These are phyloP conservation scores for Batkoa obscura DNA, from an alignment of 371 early-diverging fungal species.

Conservation along the genomic window DNA sequence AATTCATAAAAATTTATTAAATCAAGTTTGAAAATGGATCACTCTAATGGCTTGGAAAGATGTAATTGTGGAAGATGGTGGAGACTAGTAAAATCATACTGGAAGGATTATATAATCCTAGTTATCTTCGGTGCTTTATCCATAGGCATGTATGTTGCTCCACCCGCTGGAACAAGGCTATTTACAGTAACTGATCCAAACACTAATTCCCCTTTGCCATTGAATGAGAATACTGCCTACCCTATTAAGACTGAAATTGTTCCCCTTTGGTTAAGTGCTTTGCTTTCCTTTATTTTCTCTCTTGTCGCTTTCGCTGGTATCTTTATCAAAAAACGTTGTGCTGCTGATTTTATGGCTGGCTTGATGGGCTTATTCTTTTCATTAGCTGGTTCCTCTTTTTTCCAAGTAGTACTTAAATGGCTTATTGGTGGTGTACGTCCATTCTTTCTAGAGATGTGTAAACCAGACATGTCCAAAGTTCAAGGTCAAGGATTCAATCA, in stretches of 20 bases:
- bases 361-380: constrained; percentile 4
- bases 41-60: too few species aligned
- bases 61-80: background rate
- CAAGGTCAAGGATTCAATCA: background rate
- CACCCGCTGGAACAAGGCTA: background rate
- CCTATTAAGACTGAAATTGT: constrained; percentile 5
- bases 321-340: background rate
- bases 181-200: background rate
- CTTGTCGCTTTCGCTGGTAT: background rate
- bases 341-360: background rate
- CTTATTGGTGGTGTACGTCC: constrained; percentile 2
- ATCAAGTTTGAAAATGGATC: too few species aligned
- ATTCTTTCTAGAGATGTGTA: background rate
- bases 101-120: background rate
- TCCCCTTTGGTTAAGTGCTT: constrained; percentile 4
- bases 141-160: background rate
- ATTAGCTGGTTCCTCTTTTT: constrained; percentile 1
- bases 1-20: too few species aligned
- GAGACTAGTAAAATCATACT: background rate
- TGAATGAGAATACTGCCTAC: background rate
- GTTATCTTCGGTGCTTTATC: background rate
- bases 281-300: background rate
- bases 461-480: background rate
- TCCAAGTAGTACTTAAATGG: constrained; percentile 4
- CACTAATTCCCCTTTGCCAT: too few species aligned